Evolutionary conservation across 129 eudicot genomes (phyloP), one percentile per base, ranked within the genome.

Genomic region (Pittosporum tobira): DNA sequence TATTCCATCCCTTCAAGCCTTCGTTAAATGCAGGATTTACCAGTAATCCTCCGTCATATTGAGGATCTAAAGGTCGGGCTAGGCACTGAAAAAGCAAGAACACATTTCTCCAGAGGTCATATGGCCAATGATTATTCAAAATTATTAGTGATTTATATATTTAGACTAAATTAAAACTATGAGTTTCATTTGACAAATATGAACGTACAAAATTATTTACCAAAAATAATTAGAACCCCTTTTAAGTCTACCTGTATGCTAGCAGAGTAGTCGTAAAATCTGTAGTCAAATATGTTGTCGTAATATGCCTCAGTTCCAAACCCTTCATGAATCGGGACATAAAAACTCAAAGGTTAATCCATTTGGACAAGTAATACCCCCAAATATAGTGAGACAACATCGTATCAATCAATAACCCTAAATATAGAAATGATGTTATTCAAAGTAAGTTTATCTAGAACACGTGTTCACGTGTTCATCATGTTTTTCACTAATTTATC

Each of bases 11-110:
- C 27, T 46, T 13, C 13, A 46, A 44, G n/a, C 61, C 76, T 0
- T 29, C 7, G 5, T 47, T 45, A 15, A 75, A 70, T 9, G 42
- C 57, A 13, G 81, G 69, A 48, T 75, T 70, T 6, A 16, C 1
- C 14, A 70, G 30, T 30, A 75, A 19, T 4, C 81, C 76, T 44
- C 81, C 81, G 4, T 46, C 34, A 54, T 75, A 70, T 38, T 42
- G 76, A 52, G 64, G 69, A 3, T 25, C 53, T 50, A 48, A 15
- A 13, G 81, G 69, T 16, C 61, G 47, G 1, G 29, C 62, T 50
- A 75, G 16, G 37, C 81, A 75, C 81, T 75, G 63, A 27, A 73
- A 62, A 47, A 40, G 49, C 23, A 38, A 13, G 28, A 14, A 34
- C 48, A 44, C 13, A 44, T 4, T 44, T n/a, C 40, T 34, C 7